Conservation (phyloP, 2,329 filamentous ascomycete genomes). For the Rhynchosporium graminicola region DNA sequence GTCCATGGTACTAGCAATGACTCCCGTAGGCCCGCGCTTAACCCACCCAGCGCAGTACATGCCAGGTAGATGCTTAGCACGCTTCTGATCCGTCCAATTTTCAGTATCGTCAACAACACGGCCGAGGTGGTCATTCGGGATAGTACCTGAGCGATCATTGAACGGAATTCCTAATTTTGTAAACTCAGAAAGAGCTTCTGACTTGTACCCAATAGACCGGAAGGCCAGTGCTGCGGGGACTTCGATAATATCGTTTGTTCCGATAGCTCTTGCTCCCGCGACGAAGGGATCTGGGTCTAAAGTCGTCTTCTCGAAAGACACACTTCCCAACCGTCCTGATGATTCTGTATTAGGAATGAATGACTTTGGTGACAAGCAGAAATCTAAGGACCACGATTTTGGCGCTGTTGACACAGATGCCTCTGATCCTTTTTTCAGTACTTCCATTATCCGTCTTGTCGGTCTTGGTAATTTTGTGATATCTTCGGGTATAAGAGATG, state of each 20-base stretch:
- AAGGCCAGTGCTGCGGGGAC: constrained; percentile 76
- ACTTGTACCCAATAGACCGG: constrained; percentile 93
- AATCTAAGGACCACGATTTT: constrained; percentile 83
- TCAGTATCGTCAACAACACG: constrained; percentile 55
- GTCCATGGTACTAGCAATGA: constrained; percentile 94
- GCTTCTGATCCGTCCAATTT: constrained; percentile 14
- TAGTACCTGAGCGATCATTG: constrained; percentile 69
- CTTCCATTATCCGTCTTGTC: constrained; percentile 74
- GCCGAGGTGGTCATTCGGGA: constrained; percentile 80
- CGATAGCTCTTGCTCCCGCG: constrained; percentile 49
- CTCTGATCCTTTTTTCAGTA: constrained; percentile 74
- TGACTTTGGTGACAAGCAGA: constrained; percentile 74
- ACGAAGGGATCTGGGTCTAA: constrained; percentile 58
- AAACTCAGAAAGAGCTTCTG: constrained; percentile 74
- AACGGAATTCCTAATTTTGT: constrained; percentile 75
- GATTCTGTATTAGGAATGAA: constrained; percentile 54
- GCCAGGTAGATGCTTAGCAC: constrained; percentile 54
- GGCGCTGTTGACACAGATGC: constrained; percentile 46
- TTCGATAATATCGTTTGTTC: constrained; percentile 51
- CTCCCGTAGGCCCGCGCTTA: constrained; percentile 89
- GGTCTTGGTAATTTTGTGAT: constrained; percentile 72
- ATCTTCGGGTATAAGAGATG: constrained; percentile 65
- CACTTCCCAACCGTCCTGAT: constrained; percentile 55
- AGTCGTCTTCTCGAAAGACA: constrained; percentile 65
- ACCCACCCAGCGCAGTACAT: constrained; percentile 97